Evolutionary conservation across 345 rosid species (phyloP).

Genomic region (Gossypium rotundifolium): DNA sequence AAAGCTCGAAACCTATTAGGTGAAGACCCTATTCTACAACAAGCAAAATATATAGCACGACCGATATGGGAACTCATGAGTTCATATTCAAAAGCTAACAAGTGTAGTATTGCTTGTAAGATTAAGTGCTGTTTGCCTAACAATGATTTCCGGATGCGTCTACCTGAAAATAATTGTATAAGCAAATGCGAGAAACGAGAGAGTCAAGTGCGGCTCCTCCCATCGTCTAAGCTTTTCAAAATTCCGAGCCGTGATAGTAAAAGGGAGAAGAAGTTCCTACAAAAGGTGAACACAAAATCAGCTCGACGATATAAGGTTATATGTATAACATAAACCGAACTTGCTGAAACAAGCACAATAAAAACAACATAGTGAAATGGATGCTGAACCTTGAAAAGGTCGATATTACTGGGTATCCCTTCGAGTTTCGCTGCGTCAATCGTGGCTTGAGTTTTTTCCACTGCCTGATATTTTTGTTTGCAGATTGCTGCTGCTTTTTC

Average conservation of each 20-base stretch:
- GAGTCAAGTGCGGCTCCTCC: constrained; percentile 85
- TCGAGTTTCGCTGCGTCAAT: constrained; percentile 82
- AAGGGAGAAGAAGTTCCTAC: constrained; percentile 86
- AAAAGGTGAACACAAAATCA: constrained; percentile 2
- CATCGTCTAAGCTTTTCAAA: constrained; percentile 69
- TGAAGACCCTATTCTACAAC: too few relatives aligned
- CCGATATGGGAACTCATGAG: background rate
- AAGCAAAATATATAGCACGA: background rate
- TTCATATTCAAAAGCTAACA: constrained; percentile 2
- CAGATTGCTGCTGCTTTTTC: constrained; percentile 73
- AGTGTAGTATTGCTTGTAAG: background rate
- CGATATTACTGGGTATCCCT: constrained; percentile 96
- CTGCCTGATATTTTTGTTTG: constrained; percentile 55
- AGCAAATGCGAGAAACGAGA: constrained; percentile 62
- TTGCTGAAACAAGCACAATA: constrained; percentile 1
- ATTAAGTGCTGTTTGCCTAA: background rate
- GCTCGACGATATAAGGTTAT: constrained; percentile 3
- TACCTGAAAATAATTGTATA: constrained; percentile 82
- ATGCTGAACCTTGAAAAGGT: constrained; percentile 71
- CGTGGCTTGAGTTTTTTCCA: constrained; percentile 90
- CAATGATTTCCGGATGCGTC: constrained; percentile 7
- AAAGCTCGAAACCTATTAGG: too few relatives aligned
- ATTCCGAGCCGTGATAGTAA: constrained; percentile 47
- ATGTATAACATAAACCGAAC: background rate
- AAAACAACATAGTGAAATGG: background rate